These are phyloP conservation scores for Citeromyces nyonsensis DNA, from an alignment of 805 yeast species.

Conservation along the genomic window DNA sequence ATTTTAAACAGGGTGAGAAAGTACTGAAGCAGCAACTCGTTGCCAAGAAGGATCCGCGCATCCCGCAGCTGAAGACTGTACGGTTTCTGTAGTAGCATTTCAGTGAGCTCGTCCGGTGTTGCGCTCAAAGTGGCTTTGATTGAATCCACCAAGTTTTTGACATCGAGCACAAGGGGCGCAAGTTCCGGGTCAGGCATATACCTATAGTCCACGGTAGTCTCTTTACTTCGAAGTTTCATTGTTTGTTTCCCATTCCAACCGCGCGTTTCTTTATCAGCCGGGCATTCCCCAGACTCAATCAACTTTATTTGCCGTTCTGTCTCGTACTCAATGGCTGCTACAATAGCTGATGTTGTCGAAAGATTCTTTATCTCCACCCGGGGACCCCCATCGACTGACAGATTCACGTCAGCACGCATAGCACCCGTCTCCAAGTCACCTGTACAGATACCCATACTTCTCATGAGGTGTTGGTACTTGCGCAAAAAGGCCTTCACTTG, in stretches of 20 bases:
- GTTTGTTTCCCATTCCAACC: constrained; percentile 84
- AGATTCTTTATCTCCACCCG: constrained; percentile 85
- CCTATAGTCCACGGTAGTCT: constrained; percentile 72
- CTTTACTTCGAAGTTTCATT: constrained; percentile 56
- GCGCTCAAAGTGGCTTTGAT: constrained; percentile 25
- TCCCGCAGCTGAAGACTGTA: constrained; percentile 52
- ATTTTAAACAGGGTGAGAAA: constrained; percentile 26
- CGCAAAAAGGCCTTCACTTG: constrained; percentile 69
- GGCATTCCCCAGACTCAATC: constrained; percentile 17
- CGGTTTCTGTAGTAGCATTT: constrained; percentile 26
- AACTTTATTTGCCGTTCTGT: constrained; percentile 49
- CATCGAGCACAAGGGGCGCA: constrained; percentile 35
- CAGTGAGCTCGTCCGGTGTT: constrained; percentile 45
- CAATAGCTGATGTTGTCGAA: constrained; percentile 70
- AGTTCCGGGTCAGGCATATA: constrained; percentile 93
- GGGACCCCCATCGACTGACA: constrained; percentile 58
- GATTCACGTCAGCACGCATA: constrained; percentile 86
- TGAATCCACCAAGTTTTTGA: constrained; percentile 24
- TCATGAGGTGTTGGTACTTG: constrained; percentile 60
- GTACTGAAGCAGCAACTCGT: constrained; percentile 30
- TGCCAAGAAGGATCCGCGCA: constrained; percentile 51
- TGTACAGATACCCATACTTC: constrained; percentile 57
- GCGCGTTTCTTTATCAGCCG: constrained; percentile 45
- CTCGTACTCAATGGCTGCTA: constrained; percentile 62
- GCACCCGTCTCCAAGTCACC: constrained; percentile 94